Conservation (phyloP, 108 stramenopile genomes). For the Craspedostauros australis region DNA sequence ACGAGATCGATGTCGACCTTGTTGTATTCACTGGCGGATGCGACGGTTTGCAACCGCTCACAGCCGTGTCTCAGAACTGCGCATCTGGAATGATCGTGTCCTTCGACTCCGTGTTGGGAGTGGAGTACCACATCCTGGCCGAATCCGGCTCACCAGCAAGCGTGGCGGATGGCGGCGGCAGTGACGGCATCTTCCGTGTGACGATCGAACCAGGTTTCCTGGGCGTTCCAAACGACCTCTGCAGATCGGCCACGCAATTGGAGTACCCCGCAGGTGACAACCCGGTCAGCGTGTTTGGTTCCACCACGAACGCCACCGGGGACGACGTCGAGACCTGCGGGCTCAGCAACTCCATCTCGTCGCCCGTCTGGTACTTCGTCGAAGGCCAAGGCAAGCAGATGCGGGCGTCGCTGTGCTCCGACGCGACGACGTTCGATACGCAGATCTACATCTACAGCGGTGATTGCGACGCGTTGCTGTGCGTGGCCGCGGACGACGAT, state of each 20-base stretch:
- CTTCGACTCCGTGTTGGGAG: too few species aligned
- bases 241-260: slow-evolving; percentile 1
- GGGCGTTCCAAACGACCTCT: slow-evolving; percentile 11
- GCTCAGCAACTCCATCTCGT: not conserved
- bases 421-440: slow-evolving; percentile 7
- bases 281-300: slow-evolving; percentile 10
- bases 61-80: too few species aligned
- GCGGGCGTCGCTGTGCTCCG: slow-evolving; percentile 10
- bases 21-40: too few species aligned
- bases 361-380: slow-evolving; percentile 15
- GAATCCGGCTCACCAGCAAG: too few species aligned
- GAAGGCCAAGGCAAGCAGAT: slow-evolving; percentile 1
- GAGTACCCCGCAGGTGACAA: not conserved
- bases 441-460: slow-evolving; percentile 5
- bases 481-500: slow-evolving; percentile 15
- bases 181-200: slow-evolving; percentile 4
- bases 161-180: slow-evolving; percentile 4
- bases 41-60: too few species aligned
- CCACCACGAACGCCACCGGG: slow-evolving; percentile 3
- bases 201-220: not conserved
- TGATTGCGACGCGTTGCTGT: slow-evolving; percentile 9
- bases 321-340: slow-evolving; percentile 4
- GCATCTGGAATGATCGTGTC: too few species aligned
- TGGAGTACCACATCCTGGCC: too few species aligned
- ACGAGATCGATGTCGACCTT: too few species aligned